phyloP scores from a whole-genome alignment of 208 protist genomes.

The Leishmania tarentolae region DNA sequence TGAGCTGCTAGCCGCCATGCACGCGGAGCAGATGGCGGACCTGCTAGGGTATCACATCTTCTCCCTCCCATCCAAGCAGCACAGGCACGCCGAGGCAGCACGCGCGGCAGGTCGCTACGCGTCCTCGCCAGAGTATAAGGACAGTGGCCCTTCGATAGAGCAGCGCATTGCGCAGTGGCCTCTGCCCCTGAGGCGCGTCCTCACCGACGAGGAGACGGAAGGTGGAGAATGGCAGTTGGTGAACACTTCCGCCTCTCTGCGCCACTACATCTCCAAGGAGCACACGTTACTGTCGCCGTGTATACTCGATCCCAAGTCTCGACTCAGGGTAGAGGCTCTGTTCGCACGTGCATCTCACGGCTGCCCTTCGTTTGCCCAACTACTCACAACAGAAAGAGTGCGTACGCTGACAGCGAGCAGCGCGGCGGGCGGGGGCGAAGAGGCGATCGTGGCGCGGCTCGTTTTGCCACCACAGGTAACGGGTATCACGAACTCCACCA shows the following conservation, averaged over 20 bases:
- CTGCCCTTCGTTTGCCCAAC: constrained; percentile 50
- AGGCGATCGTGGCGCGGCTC: constrained; percentile 21
- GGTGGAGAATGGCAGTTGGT: constrained; percentile 80
- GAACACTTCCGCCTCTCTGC: constrained; percentile 27
- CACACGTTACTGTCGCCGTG: constrained; percentile 78
- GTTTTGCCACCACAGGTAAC: constrained; percentile 21
- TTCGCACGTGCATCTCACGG: constrained; percentile 32
- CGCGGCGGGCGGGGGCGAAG: constrained; percentile 19
- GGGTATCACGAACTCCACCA: background rate
- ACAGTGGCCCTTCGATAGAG: constrained; percentile 14
- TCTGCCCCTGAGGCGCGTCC: constrained; percentile 62
- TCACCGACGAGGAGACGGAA: constrained; percentile 75
- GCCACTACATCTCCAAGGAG: constrained; percentile 39
- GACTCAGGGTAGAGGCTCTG: constrained; percentile 53
- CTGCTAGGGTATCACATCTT: constrained; percentile 87
- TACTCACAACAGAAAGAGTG: constrained; percentile 28
- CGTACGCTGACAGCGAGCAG: constrained; percentile 34
- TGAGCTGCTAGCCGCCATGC: constrained; percentile 84
- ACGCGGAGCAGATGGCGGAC: constrained; percentile 87
- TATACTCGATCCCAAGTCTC: constrained; percentile 56
- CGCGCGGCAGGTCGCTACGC: constrained; percentile 72
- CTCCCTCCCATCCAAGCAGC: constrained; percentile 84
- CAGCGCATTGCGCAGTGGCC: constrained; percentile 41
- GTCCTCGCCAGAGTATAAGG: constrained; percentile 64
- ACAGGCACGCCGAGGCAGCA: constrained; percentile 77